A percentile compares a stretch with the other conserved stretches of the same genome.
These are phyloP conservation scores for Passalora sequoiae DNA, from an alignment of 2,329 filamentous ascomycete genomes.

Conservation along the genomic window DNA sequence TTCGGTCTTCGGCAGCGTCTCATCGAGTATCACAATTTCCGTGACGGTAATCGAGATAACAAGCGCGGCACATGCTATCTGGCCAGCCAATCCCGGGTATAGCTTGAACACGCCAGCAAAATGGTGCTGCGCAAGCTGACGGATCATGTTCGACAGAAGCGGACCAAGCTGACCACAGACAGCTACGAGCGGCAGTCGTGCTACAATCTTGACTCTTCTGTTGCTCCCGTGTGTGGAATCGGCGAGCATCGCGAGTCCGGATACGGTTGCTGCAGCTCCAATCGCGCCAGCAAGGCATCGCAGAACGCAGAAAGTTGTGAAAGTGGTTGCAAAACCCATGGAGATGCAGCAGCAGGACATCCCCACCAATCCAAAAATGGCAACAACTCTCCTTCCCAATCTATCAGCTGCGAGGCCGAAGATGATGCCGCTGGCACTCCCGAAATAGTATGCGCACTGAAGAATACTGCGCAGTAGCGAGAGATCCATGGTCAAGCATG, in stretches of 20 bases:
- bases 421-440: conserved; percentile 41
- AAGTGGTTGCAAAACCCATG: conserved; percentile 45
- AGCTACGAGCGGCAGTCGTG: conserved; percentile 42
- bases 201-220: conserved; percentile 38
- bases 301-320: conserved; percentile 40
- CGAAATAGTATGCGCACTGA: conserved; percentile 46
- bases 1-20: conserved; percentile 17
- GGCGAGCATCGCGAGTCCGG: conserved; percentile 45
- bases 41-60: conserved; percentile 40
- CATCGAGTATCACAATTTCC: conserved; percentile 39
- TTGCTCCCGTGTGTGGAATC: conserved; percentile 30
- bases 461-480: conserved; percentile 46
- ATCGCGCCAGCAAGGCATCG: conserved; percentile 42
- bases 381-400: conserved; percentile 41
- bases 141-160: conserved; percentile 41
- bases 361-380: conserved; percentile 40
- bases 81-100: conserved; percentile 40
- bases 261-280: conserved; percentile 43
- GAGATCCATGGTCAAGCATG: conserved; percentile 42
- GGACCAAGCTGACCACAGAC: conserved; percentile 44
- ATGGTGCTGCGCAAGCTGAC: conserved; percentile 39
- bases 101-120: conserved; percentile 37
- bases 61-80: conserved; percentile 41
- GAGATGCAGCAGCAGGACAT: conserved; percentile 43
- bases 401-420: conserved; percentile 44